Conservation (phyloP, 2,329 filamentous ascomycete species). For the Cadophora malorum region DNA sequence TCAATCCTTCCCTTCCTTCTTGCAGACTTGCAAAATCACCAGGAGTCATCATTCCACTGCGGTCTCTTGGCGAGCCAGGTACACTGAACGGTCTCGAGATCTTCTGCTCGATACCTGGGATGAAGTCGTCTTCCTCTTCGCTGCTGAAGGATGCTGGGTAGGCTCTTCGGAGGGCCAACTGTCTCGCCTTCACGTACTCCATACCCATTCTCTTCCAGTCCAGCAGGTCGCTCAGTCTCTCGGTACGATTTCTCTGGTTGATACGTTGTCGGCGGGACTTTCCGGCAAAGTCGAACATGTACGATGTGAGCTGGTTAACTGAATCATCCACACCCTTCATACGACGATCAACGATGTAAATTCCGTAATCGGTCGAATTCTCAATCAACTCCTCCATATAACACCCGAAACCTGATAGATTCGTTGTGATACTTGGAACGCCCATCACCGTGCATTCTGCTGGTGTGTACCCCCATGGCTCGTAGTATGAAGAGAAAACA, state of each 20-base stretch:
- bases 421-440: conserved; percentile 97
- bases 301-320: conserved; percentile 89
- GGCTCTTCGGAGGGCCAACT: conserved; percentile 87
- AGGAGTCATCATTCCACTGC: conserved; percentile 97
- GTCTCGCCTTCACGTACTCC: conserved; percentile 98
- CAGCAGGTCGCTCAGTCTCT: conserved; percentile 90
- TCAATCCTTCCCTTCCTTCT: conserved; percentile 90
- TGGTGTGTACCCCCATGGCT: conserved; percentile 98
- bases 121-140: conserved; percentile 86
- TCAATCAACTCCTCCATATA: conserved; percentile 99
- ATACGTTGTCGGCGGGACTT: conserved; percentile 97
- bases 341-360: conserved; percentile 97
- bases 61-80: conserved; percentile 88
- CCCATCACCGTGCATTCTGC: conserved; percentile 99
- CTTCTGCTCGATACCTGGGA: conserved; percentile 92
- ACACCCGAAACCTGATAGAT: conserved; percentile 96
- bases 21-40: conserved; percentile 97
- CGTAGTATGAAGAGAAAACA: conserved; percentile 97
- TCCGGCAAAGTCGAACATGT: conserved; percentile 91
- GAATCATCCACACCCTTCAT: conserved; percentile 97
- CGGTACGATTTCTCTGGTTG: conserved; percentile 97
- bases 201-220: conserved; percentile 99
- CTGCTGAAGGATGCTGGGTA: conserved; percentile 85
- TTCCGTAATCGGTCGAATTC: conserved; percentile 96
- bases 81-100: conserved; percentile 93